Evolutionary conservation across 2,329 filamentous ascomycete species (phyloP).

Genomic region (Pseudogymnoascus sp.): DNA sequence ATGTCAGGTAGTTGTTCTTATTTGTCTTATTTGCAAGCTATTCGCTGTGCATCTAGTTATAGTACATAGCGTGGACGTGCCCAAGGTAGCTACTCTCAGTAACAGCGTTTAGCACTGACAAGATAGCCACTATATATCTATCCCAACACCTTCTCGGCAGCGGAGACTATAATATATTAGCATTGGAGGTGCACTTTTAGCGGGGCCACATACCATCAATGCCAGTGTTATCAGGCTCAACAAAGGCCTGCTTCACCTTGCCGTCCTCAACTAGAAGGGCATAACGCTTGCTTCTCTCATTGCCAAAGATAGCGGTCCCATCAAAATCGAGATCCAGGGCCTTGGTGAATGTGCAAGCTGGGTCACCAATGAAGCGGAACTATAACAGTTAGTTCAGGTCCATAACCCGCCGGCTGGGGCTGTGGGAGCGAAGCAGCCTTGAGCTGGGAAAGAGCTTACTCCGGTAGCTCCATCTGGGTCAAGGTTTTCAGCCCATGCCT

Average conservation of each 20-base stretch:
- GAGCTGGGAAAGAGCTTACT: constrained; percentile 44
- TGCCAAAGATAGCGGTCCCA: constrained; percentile 70
- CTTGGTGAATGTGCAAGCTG: constrained; percentile 70
- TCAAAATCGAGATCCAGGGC: constrained; percentile 80
- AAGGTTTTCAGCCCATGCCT: constrained; percentile 74
- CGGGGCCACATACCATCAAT: constrained; percentile 41
- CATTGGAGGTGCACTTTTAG: background rate
- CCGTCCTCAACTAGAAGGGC: constrained; percentile 77
- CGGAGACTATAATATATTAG: constrained; percentile 33
- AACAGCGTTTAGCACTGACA: background rate
- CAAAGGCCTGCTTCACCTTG: constrained; percentile 70
- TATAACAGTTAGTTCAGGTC: constrained; percentile 30
- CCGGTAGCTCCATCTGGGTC: constrained; percentile 69
- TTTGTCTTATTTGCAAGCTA: background rate
- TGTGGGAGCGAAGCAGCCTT: background rate
- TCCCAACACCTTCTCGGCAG: constrained; percentile 42
- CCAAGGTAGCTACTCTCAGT: background rate
- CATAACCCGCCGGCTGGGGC: background rate
- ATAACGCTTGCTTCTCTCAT: constrained; percentile 78
- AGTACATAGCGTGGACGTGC: background rate
- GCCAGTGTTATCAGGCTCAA: constrained; percentile 86
- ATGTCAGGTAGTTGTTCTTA: background rate
- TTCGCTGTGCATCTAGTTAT: background rate
- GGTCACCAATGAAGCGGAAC: constrained; percentile 86
- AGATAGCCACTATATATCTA: constrained; percentile 16